Evolutionary conservation across 345 rosid species (phyloP).

Genomic region (Citrus sp.): DNA sequence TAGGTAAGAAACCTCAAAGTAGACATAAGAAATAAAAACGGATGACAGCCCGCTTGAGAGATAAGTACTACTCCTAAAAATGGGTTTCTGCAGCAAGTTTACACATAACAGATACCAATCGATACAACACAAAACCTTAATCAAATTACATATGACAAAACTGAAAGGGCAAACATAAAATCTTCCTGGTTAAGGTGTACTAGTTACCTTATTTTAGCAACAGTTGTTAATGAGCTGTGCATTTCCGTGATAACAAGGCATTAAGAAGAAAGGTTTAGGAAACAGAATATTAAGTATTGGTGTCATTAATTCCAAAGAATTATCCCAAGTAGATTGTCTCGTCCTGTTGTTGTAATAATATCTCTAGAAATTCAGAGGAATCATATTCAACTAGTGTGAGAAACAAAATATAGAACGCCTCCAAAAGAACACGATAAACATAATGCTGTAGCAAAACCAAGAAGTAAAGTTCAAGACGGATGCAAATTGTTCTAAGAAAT

Average conservation of each 20-base stretch:
- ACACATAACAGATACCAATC: neutral
- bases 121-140: too few relatives aligned
- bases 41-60: constrained; percentile 4
- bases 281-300: constrained; percentile 19
- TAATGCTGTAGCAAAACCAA: neutral
- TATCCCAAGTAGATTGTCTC: constrained; percentile 83
- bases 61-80: constrained; percentile 1
- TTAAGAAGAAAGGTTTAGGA: constrained; percentile 11
- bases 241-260: neutral
- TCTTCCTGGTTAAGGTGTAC: too few relatives aligned
- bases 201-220: neutral
- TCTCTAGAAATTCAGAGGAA: constrained; percentile 37
- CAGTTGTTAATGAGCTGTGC: neutral
- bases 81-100: too few relatives aligned
- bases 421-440: neutral
- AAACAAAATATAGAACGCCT: neutral
- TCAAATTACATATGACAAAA: too few relatives aligned
- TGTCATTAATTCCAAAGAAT: constrained; percentile 90
- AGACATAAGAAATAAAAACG: neutral
- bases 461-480: neutral
- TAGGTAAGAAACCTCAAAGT: neutral
- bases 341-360: constrained; percentile 67
- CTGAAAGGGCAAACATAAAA: too few relatives aligned
- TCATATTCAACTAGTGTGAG: constrained; percentile 4
- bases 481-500: neutral